phyloP scores from a whole-genome alignment of 192 early-diverging fungal species.

The Cetraspora pellucida region DNA sequence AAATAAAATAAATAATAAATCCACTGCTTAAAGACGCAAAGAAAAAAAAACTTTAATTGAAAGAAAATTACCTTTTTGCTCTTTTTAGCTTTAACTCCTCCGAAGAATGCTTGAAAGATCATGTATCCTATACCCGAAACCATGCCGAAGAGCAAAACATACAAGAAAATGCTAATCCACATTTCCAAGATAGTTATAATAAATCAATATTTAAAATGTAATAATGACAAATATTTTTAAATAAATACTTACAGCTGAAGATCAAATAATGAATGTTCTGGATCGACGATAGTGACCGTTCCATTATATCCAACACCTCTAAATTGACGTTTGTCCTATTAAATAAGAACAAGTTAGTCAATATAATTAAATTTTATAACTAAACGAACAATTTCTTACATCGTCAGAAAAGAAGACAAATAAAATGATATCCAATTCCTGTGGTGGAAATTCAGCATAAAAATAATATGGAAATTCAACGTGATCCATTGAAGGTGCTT shows the following conservation, averaged over 20 bases:
- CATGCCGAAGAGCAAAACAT: slow-evolving; percentile 43
- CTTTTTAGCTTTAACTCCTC: slow-evolving; percentile 36
- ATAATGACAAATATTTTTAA: not conserved
- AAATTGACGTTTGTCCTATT: slow-evolving; percentile 36
- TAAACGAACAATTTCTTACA: not conserved
- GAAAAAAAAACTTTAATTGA: not conserved
- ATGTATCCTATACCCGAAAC: slow-evolving; percentile 50
- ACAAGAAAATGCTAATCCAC: slow-evolving; percentile 51
- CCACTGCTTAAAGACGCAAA: not conserved
- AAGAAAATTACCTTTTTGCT: slow-evolving; percentile 35
- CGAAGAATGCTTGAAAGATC: slow-evolving; percentile 52
- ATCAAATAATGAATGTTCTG: slow-evolving; percentile 57
- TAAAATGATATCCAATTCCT: slow-evolving; percentile 48
- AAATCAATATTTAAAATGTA: not conserved
- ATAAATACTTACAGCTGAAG: slow-evolving; percentile 52
- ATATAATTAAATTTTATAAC: not conserved
- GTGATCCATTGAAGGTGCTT: slow-evolving; percentile 39
- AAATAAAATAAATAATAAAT: not conserved
- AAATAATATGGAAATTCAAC: slow-evolving; percentile 50
- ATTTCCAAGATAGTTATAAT: not conserved
- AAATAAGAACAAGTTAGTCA: not conserved
- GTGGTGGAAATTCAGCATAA: slow-evolving; percentile 48
- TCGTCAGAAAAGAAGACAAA: slow-evolving; percentile 47
- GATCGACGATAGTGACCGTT: slow-evolving; percentile 50
- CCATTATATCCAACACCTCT: slow-evolving; percentile 53